Percentiles rank a stretch among this genome's conserved stretches.
phyloP scores from a whole-genome alignment of 129 eudicot genomes.

The Heracleum sosnowskyi region DNA sequence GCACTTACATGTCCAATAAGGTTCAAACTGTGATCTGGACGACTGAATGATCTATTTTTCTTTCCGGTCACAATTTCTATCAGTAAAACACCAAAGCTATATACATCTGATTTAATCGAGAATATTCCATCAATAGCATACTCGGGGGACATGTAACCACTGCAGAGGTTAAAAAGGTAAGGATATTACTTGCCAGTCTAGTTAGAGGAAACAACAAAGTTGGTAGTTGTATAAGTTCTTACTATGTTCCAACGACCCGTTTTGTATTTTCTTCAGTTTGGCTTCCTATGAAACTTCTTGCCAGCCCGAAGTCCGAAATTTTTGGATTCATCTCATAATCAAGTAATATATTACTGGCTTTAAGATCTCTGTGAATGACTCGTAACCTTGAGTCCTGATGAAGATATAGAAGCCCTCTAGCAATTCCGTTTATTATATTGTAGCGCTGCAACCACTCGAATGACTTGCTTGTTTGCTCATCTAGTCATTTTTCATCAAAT shows the following conservation, averaged over 20 bases:
- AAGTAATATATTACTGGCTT: not conserved
- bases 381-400: not conserved
- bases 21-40: not conserved
- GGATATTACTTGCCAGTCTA: not conserved
- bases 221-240: not conserved
- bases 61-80: no score
- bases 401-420: slow-evolving; percentile 8
- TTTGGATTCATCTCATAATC: slow-evolving; percentile 3
- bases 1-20: slow-evolving; percentile 10
- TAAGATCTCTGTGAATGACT: not conserved
- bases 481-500: not conserved
- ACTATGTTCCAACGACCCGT: slow-evolving; percentile 2
- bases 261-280: slow-evolving; percentile 2
- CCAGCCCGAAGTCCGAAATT: slow-evolving; percentile 1
- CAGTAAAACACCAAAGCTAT: no score
- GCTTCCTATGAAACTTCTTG: not conserved
- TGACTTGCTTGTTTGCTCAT: not conserved
- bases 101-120: no score
- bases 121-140: no score
- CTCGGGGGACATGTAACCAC: no score
- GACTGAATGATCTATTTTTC: no score
- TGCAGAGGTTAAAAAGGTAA: no score
- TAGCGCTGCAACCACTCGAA: not conserved
- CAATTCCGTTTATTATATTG: slow-evolving; percentile 4
- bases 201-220: not conserved